phyloP scores from a whole-genome alignment of 345 rosid species.

The Erodium maritimum region DNA sequence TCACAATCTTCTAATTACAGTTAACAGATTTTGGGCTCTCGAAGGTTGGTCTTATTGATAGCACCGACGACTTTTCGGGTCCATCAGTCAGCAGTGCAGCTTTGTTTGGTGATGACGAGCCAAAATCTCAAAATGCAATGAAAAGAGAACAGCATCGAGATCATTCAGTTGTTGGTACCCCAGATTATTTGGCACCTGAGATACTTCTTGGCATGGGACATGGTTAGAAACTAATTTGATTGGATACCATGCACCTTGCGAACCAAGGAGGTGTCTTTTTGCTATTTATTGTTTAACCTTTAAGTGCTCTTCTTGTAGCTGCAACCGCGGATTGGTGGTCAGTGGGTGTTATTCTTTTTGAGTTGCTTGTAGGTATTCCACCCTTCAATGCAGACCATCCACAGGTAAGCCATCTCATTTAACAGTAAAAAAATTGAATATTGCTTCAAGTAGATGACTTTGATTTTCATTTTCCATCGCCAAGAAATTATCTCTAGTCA shows the following conservation, averaged over 20 bases:
- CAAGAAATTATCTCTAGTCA: no score
- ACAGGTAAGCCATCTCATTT: constrained; percentile 36
- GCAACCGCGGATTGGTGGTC: constrained; percentile 99
- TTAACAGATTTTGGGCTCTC: constrained; percentile 99
- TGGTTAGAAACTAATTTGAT: constrained; percentile 33
- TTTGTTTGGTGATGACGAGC: constrained; percentile 43
- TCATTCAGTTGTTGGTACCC: constrained; percentile 81
- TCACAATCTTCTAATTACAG: constrained; percentile 38
- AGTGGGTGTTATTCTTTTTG: constrained; percentile 83
- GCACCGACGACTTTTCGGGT: constrained; percentile 91
- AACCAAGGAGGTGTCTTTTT: neutral
- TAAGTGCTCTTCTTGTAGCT: constrained; percentile 30
- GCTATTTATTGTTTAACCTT: neutral
- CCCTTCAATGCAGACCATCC: constrained; percentile 92
- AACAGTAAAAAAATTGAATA: neutral
- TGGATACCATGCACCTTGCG: neutral
- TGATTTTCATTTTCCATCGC: no score
- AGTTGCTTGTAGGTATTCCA: constrained; percentile 84
- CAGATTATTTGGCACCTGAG: constrained; percentile 98
- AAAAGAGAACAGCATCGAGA: constrained; percentile 57
- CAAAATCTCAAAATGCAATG: constrained; percentile 23
- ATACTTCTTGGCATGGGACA: constrained; percentile 98
- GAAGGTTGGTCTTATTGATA: constrained; percentile 88
- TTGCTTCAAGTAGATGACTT: no score
- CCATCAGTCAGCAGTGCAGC: constrained; percentile 46